Percentiles rank a stretch among this genome's conserved stretches.
phyloP scores from a whole-genome alignment of 2,329 filamentous ascomycete species.

The Monosporascus sp. region DNA sequence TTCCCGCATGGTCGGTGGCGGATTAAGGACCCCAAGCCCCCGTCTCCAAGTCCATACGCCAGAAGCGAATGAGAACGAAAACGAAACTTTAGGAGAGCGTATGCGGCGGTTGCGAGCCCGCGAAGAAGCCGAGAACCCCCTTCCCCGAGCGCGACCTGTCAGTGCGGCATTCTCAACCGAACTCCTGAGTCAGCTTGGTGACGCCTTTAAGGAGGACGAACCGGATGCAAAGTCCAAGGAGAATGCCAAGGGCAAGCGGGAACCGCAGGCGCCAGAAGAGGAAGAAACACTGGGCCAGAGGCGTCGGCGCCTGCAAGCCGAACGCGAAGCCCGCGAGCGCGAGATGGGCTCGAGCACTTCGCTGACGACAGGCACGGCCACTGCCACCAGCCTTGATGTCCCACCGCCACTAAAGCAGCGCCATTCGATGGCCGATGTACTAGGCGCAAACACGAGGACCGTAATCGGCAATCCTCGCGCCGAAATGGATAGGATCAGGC shows the following conservation, averaged over 20 bases:
- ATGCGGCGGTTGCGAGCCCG: conserved; percentile 59
- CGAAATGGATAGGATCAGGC: conserved; percentile 35
- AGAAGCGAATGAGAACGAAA: conserved; percentile 50
- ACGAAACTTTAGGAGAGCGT: conserved; percentile 63
- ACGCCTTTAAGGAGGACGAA: conserved; percentile 36
- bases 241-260: conserved; percentile 26
- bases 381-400: conserved; percentile 28
- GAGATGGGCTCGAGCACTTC: conserved; percentile 38
- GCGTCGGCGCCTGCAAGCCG: conserved; percentile 66
- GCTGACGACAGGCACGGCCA: conserved; percentile 19
- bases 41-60: conserved; percentile 27
- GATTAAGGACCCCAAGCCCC: conserved; percentile 20
- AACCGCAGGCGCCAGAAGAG: conserved; percentile 39
- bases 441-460: conserved; percentile 34
- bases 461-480: conserved; percentile 37
- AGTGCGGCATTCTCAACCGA: conserved; percentile 65
- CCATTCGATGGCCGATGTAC: conserved; percentile 52
- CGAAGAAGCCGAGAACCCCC: conserved; percentile 40
- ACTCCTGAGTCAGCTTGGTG: conserved; percentile 60
- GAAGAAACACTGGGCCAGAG: conserved; percentile 79
- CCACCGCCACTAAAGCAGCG: conserved; percentile 40
- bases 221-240: conserved; percentile 25
- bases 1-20: conserved; percentile 20
- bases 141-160: conserved; percentile 54
- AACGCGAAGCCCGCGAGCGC: conserved; percentile 58